Evolutionary conservation across 352 stramenopile species (phyloP).

Genomic region (Phytophthora multivora): DNA sequence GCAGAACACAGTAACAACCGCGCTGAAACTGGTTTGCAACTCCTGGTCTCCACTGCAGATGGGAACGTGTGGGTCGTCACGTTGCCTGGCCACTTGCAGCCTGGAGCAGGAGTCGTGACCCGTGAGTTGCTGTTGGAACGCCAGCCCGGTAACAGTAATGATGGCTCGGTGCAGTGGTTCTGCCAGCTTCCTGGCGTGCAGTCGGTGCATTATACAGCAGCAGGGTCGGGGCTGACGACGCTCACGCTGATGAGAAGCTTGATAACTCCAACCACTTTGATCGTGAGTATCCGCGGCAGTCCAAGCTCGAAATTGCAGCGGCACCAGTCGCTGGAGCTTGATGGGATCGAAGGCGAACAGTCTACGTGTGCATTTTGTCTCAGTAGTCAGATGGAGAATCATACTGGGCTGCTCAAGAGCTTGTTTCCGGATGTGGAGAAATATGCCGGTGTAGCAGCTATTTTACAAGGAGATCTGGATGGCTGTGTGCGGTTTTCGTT

Average conservation of each 20-base stretch:
- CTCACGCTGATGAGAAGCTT: conserved; percentile 53
- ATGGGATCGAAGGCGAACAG: conserved; percentile 70
- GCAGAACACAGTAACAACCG: conserved; percentile 9
- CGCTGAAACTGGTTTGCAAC: conserved; percentile 1
- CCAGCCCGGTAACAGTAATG: background rate
- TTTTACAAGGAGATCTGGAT: conserved; percentile 71
- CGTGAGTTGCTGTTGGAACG: conserved; percentile 26
- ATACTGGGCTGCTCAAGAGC: conserved; percentile 24
- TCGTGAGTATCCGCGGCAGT: conserved; percentile 20
- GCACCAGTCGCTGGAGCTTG: conserved; percentile 36
- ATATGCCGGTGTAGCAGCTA: conserved; percentile 12
- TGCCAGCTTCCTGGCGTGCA: conserved; percentile 48
- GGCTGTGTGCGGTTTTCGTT: conserved; percentile 49
- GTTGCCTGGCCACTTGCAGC: conserved; percentile 23
- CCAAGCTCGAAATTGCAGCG: background rate
- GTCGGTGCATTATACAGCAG: conserved; percentile 27
- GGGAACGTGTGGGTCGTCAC: conserved; percentile 59
- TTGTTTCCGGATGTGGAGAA: conserved; percentile 32
- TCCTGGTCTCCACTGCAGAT: conserved; percentile 44
- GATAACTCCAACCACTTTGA: conserved; percentile 56
- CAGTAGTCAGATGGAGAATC: conserved; percentile 8
- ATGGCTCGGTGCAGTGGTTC: conserved; percentile 20
- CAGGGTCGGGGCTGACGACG: conserved; percentile 11
- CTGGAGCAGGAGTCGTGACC: background rate
- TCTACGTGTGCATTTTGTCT: conserved; percentile 48